Evolutionary conservation across 208 protist species (phyloP), one percentile per base, ranked within the genome.

Genomic region (Trichomonas vaginalis): DNA sequence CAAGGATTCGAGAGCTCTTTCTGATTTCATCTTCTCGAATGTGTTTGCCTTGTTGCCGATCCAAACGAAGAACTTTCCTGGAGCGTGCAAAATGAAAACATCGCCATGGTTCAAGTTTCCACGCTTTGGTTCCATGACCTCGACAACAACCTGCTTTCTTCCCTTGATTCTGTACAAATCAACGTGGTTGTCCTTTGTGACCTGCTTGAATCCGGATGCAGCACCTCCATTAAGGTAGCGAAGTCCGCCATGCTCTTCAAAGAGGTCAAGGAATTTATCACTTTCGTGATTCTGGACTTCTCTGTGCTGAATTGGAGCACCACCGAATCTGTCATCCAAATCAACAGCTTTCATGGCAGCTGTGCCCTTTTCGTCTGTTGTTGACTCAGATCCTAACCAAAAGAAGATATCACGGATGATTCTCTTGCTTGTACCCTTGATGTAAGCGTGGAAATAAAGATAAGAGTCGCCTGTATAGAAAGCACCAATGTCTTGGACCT

Each of bases 331-430:
- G 61, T 97, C 96, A 95, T 97, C 97, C 23, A 97, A 95, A 95
- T 97, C 97, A 45, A 97, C 96, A 17, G 97, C 95, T 95, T 97
- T 97, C 47, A 96, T 96, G 10, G 97, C 96, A 10, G 97, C 97
- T 17, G 95, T 96, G 32, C 96, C 97, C 39, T 62, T 87, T 61
- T 97, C 97, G 45, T 97, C 97, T 42, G 96, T 51, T 14, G 96
- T 96, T 51, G 95, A 96, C 27, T 96, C 46, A 37, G 27, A 21
- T 12, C 96, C 96, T 15, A 97, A 49, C 96, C 96, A 97, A 95
- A 96, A 97, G 45, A 95, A 95, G 0, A 96, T 56, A 45, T 96
- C 90, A 42, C 90, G 37, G n/a, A 46, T 47, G 35, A 96, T 32
- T 17, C 88, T 4, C n/a, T 95, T 21, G 40, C 32, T 42, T 2